A percentile compares a stretch with the other conserved stretches of the same genome.
phyloP scores from a whole-genome alignment of 2,329 filamentous ascomycete genomes.

The Fusarium keratoplasticum region DNA sequence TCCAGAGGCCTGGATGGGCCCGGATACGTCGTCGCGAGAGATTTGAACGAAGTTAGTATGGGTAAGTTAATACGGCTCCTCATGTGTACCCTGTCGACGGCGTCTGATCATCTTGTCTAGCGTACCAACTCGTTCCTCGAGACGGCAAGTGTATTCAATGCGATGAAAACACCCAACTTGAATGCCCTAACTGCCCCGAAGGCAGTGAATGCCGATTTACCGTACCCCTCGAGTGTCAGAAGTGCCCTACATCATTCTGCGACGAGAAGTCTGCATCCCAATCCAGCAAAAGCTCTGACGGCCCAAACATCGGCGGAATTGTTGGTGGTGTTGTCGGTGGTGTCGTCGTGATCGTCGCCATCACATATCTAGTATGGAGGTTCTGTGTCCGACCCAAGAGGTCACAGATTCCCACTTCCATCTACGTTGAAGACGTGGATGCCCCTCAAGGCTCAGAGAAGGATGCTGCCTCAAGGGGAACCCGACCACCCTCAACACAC shows the following conservation, averaged over 20 bases:
- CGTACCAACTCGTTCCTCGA: constrained; percentile 53
- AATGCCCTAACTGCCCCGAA: constrained; percentile 59
- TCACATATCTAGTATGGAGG: constrained; percentile 86
- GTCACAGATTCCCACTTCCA: constrained; percentile 65
- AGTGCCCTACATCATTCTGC: constrained; percentile 63
- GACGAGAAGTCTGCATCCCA: constrained; percentile 44
- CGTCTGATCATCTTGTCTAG: constrained; percentile 37
- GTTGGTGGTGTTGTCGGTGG: constrained; percentile 92
- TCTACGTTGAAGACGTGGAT: constrained; percentile 69
- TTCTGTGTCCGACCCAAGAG: constrained; percentile 87
- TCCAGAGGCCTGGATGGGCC: constrained; percentile 43
- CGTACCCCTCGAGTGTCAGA: constrained; percentile 57
- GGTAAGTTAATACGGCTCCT: constrained; percentile 39
- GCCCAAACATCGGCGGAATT: constrained; percentile 84
- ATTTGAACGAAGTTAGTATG: constrained; percentile 47
- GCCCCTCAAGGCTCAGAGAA: constrained; percentile 54
- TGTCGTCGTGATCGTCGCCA: constrained; percentile 76
- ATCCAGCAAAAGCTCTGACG: constrained; percentile 48
- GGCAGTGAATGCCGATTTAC: constrained; percentile 60
- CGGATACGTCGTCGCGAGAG: constrained; percentile 39
- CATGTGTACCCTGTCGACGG: not conserved
- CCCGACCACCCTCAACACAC: constrained; percentile 79
- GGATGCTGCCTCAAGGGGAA: constrained; percentile 56
- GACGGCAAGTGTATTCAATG: constrained; percentile 60
- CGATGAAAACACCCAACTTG: constrained; percentile 52